Conservation (phyloP, 257 asterid species). For the Craterostigma plantagineum region DNA sequence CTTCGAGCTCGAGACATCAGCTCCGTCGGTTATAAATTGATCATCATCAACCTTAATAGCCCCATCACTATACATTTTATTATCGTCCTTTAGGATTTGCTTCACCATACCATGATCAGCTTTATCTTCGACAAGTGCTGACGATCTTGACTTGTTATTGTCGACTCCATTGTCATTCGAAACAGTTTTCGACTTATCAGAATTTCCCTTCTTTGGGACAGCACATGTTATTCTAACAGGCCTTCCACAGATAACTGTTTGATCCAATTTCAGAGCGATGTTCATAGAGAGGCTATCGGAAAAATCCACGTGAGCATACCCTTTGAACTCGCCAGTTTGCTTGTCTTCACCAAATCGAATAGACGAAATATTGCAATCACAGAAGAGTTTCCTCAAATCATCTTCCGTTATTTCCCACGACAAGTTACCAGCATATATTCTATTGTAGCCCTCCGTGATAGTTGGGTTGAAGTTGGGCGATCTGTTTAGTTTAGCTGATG, state of each 20-base stretch:
- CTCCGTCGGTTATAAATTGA: constrained; percentile 1
- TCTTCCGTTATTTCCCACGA: constrained; percentile 78
- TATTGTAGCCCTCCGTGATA: constrained; percentile 59
- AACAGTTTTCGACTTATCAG: constrained; percentile 10
- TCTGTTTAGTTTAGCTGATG: constrained; percentile 24
- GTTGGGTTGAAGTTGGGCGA: constrained; percentile 43
- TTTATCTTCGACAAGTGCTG: too few relatives aligned
- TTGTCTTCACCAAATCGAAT: constrained; percentile 78
- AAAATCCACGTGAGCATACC: constrained; percentile 81
- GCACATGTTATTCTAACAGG: constrained; percentile 71
- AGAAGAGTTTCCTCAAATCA: constrained; percentile 37
- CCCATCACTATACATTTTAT: not conserved
- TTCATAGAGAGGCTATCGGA: constrained; percentile 38
- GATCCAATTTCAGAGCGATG: constrained; percentile 64
- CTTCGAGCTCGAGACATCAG: constrained; percentile 29
- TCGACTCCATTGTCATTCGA: constrained; percentile 12
- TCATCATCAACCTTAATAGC: constrained; percentile 4
- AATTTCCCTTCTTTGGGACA: constrained; percentile 36
- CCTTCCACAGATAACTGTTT: constrained; percentile 51
- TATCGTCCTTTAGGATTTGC: not conserved
- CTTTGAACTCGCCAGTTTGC: constrained; percentile 72
- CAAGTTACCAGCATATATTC: constrained; percentile 74
- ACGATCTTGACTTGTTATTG: not conserved
- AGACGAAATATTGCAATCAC: constrained; percentile 33
- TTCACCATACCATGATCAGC: not conserved